Evolutionary conservation across 2,329 filamentous ascomycete genomes (phyloP), one percentile per base, ranked within the genome.

Genomic region (Alternaria atra): DNA sequence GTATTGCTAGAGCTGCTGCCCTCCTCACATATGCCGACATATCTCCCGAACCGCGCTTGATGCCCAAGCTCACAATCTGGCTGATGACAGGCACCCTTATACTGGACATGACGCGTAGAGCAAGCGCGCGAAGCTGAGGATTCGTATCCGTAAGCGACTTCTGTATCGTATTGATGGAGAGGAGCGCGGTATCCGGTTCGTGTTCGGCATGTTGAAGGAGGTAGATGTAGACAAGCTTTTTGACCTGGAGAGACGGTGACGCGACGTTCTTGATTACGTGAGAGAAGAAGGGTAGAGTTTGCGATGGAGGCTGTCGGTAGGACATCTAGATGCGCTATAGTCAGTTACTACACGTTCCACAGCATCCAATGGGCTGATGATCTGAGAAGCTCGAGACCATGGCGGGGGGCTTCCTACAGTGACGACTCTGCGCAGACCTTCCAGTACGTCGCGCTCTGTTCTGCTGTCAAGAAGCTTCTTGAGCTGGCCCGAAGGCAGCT

Each of bases 181-280:
- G 86, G 37, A 99, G 86, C 20, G 95, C 94, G 46, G 97, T 91
- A 80, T 99, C 95, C 59, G 94, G 95, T 75, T 98, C 95, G 66
- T 93, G 89, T 78, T 98, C 95, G 77, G 95, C 95, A 85, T 99
- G 94, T 77, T 96, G 92, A 62, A 98, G 90, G 64, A 99, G 89
- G 81, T 97, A 99, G 77, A 97, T 97, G 84, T 99, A 99, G 64
- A 99, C 95, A 57, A 99, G 89, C 80, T 98, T 98, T 82, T 97
- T 96, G 80, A 98, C 94, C 74, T 97, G 93, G 72, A 97, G 86
- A 73, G 93, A 97, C 13, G 94, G 91, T 37, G 92, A 97, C 29
- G 94, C 94, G 61, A 97, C 93, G 72, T 98, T 99, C 83, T 99
- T 99, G 78, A 99, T 93, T 56, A 99, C 91, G 25, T 93, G 91